phyloP scores from a whole-genome alignment of 495 filamentous ascomycete genomes.

The Neurospora sp. region DNA sequence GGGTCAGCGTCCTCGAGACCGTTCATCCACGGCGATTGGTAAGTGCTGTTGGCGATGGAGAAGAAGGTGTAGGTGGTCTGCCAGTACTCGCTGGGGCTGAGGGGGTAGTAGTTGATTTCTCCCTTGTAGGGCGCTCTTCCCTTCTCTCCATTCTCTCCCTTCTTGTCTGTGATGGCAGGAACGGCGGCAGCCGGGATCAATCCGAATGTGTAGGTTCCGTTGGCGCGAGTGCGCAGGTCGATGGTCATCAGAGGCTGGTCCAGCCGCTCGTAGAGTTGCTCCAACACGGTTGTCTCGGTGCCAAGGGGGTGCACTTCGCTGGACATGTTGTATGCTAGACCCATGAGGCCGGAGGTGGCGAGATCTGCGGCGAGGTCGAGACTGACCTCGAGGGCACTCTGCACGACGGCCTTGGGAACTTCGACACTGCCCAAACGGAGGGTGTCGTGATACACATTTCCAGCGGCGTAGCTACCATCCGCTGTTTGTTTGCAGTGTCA shows the following conservation, averaged over 20 bases:
- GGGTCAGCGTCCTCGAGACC: not conserved
- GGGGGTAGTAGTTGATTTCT: constrained; percentile 47
- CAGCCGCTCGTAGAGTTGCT: constrained; percentile 46
- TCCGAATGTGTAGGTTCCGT: constrained; percentile 69
- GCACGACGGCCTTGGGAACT: constrained; percentile 48
- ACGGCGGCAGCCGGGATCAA: constrained; percentile 31
- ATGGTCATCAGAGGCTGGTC: constrained; percentile 52
- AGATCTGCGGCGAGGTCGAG: constrained; percentile 15
- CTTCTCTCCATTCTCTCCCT: constrained; percentile 25
- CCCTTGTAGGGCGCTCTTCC: constrained; percentile 34
- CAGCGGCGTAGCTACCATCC: constrained; percentile 22
- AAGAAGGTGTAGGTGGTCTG: constrained; percentile 46
- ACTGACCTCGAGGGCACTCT: constrained; percentile 24
- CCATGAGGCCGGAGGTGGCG: constrained; percentile 24
- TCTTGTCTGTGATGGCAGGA: not conserved
- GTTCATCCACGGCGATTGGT: constrained; percentile 19
- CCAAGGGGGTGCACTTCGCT: constrained; percentile 29
- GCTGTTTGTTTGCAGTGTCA: constrained; percentile 1
- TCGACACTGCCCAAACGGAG: constrained; percentile 35
- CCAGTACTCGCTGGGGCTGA: constrained; percentile 60
- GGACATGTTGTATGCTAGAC: constrained; percentile 21
- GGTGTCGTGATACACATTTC: constrained; percentile 29
- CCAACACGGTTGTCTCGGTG: constrained; percentile 54
- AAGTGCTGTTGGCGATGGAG: constrained; percentile 38
- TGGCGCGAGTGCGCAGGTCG: constrained; percentile 54